These are phyloP conservation scores for Globisporangium acanthophoron DNA, from an alignment of 352 stramenopile genomes.

Conservation along the genomic window DNA sequence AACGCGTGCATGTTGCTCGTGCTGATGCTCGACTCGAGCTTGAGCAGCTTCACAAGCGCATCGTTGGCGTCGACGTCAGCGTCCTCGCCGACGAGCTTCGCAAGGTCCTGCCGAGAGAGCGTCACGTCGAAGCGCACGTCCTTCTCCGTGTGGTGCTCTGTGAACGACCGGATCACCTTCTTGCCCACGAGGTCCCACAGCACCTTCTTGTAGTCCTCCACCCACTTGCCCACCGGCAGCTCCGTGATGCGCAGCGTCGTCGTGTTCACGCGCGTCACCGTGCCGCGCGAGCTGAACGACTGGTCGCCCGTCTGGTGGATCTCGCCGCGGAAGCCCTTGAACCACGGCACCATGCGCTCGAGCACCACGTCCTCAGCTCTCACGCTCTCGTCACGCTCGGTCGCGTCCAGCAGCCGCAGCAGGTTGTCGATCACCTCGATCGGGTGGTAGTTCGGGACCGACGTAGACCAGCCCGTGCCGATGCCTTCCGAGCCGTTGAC, in stretches of 20 bases:
- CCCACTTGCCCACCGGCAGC: slow-evolving; percentile 96
- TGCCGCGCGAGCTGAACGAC: slow-evolving; percentile 71
- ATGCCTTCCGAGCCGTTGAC: slow-evolving; percentile 99
- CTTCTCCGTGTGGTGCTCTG: slow-evolving; percentile 96
- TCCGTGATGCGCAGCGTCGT: slow-evolving; percentile 96
- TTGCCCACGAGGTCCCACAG: slow-evolving; percentile 91
- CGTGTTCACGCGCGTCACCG: slow-evolving; percentile 76
- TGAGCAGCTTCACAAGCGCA: slow-evolving; percentile 89
- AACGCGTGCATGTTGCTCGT: slow-evolving; percentile 99
- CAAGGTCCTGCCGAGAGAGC: slow-evolving; percentile 71
- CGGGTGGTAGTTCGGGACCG: slow-evolving; percentile 94
- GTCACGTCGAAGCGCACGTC: slow-evolving; percentile 80
- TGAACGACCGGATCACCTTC: slow-evolving; percentile 87
- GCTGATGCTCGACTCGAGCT: slow-evolving; percentile 91
- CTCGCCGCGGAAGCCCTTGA: slow-evolving; percentile 93
- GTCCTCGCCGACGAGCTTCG: slow-evolving; percentile 55
- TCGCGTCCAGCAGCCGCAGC: slow-evolving; percentile 61
- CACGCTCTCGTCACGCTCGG: slow-evolving; percentile 39
- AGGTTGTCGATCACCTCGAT: slow-evolving; percentile 96
- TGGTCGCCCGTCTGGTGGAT: slow-evolving; percentile 71
- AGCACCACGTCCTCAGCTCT: slow-evolving; percentile 25
- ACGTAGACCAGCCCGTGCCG: slow-evolving; percentile 97
- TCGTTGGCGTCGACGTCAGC: slow-evolving; percentile 19
- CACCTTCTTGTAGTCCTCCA: slow-evolving; percentile 98
- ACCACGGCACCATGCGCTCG: slow-evolving; percentile 90